These are phyloP conservation scores for Lactarius trivialis DNA, from an alignment of 768 basidiomycete species.

Conservation along the genomic window DNA sequence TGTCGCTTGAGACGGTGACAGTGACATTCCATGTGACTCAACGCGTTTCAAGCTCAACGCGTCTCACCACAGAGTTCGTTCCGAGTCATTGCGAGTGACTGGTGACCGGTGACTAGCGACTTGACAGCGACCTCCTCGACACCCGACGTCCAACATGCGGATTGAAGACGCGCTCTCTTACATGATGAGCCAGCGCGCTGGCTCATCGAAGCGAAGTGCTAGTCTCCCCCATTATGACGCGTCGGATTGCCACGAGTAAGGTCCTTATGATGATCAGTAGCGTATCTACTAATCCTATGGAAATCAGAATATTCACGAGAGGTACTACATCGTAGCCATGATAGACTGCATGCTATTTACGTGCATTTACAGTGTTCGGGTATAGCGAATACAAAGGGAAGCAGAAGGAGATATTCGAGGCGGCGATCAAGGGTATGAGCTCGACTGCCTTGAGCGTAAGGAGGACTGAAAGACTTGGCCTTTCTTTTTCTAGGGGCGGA, in stretches of 20 bases:
- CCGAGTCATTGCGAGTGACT: not conserved
- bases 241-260: constrained; percentile 12
- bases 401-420: constrained; percentile 69
- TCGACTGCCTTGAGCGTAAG: not conserved
- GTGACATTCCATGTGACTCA: not conserved
- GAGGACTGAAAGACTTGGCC: not conserved
- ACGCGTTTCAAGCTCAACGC: not conserved
- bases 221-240: not conserved
- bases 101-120: too few relatives aligned
- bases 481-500: constrained; percentile 46
- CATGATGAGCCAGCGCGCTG: not conserved
- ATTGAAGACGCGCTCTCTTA: constrained; percentile 11
- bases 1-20: not conserved
- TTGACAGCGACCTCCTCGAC: not conserved
- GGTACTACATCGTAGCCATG: not conserved
- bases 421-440: constrained; percentile 52
- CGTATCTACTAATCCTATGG: not conserved
- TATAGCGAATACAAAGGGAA: constrained; percentile 66
- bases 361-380: constrained; percentile 53
- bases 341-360: not conserved
- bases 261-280: not conserved
- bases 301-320: constrained; percentile 12
- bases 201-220: not conserved
- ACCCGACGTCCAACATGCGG: constrained; percentile 1
- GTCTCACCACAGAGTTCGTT: too few relatives aligned